Base-by-base conservation (phyloP, 805 yeast species). In the Kodamaea leandrae region DNA sequence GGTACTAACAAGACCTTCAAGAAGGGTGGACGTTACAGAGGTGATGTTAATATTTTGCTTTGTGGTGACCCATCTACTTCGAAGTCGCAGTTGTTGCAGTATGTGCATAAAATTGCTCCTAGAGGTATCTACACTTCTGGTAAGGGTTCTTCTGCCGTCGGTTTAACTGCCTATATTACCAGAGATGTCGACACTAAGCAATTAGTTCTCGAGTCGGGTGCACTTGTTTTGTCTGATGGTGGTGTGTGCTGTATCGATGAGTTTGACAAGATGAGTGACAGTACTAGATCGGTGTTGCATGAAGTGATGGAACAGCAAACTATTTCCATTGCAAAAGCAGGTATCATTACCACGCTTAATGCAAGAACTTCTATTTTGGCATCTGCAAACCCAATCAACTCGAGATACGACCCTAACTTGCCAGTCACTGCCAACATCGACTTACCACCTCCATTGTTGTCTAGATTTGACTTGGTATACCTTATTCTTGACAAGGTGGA, bases 231-330 rank as follows among this genome's bases (percentile, higher is more conserved):
- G 32, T 87, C 96, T 7, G 99, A 93, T 64, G 98, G 98, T 44
- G 99, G 99, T 74, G 82, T 93, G 32, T 93, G 99, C 69, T 93
- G 99, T 66, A 93, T 93, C 60, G 99, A 93, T 71, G 99, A 93
- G 71, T 93, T 91, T 58, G 99, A 93, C 67, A 93, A 93, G 65
- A 93, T 93, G 99, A 78, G 84, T 41, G 98, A 93, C 52, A 68
- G 95, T 2, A 91, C 98, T 0, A 73, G 98, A 55, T 88, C 96
- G 6, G 98, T 93, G 8, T 70, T 93, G 40, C 99, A 93, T 61
- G 99, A 93, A 72, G 99, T 93, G 8, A 93, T 93, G 99, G 99
- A 93, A 68, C 99, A 93, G 61, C 99, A 93, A 63, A 93, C 99
- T 1, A 93, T 93, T 32, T 89, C 97, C 7, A 88, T 93, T 56